phyloP scores from a whole-genome alignment of 306 rosid genomes.

The barrel medic (Medicago truncatula) region MtrunA17r5.0-ANR NC_053049.1:42591001-42591500 shows the following conservation, averaged over 20 bases:
- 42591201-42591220: conserved; percentile 21
- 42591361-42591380: conserved; percentile 33
- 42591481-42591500: conserved; percentile 92
- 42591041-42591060: not conserved
- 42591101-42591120: not conserved
- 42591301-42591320: conserved; percentile 17
- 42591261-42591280: conserved; percentile 97
- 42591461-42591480: conserved; percentile 96
- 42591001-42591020: not conserved
- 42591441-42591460: conserved; percentile 86
- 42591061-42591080: not conserved
- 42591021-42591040: not conserved
- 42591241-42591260: conserved; percentile 80
- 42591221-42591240: conserved; percentile 35
- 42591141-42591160: conserved; percentile 7
- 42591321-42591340: conserved; percentile 8
- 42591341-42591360: conserved; percentile 36
- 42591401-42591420: conserved; percentile 96
- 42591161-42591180: conserved; percentile 7
- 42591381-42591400: conserved; percentile 98
- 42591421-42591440: conserved; percentile 93
- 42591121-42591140: not conserved
- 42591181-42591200: conserved; percentile 15
- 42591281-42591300: conserved; percentile 78
- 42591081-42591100: not conserved